Evolutionary conservation across 768 basidiomycete species (phyloP).

Genomic region (Lepiota venenata): DNA sequence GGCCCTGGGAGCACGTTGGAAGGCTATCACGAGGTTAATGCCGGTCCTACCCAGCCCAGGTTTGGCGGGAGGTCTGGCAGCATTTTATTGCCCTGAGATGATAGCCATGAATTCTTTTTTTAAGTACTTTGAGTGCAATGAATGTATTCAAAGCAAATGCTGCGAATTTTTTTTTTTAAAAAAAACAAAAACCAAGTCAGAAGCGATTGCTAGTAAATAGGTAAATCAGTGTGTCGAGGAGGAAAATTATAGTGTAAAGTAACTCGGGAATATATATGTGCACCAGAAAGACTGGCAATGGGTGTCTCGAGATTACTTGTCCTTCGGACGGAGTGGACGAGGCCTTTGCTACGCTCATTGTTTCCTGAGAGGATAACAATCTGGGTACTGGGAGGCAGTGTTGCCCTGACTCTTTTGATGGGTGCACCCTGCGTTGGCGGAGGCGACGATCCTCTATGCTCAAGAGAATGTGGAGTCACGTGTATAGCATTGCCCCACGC

Average conservation of each 20-base stretch:
- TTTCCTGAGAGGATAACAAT: slow-evolving; percentile 73
- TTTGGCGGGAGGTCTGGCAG: neutral
- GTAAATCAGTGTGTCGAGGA: no score
- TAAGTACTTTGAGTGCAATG: no score
- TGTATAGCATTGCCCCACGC: neutral
- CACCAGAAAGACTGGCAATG: slow-evolving; percentile 86
- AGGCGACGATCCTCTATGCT: slow-evolving; percentile 63
- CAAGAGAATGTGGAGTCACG: neutral
- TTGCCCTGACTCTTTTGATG: slow-evolving; percentile 60
- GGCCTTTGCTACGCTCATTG: slow-evolving; percentile 72
- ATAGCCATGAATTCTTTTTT: no score
- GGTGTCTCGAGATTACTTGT: slow-evolving; percentile 95
- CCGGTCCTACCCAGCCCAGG: neutral
- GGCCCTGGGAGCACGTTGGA: slow-evolving; percentile 21
- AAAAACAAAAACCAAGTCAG: no score
- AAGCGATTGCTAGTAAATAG: no score
- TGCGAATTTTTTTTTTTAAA: no score
- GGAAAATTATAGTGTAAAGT: no score
- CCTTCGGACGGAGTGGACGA: slow-evolving; percentile 81
- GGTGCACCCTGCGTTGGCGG: slow-evolving; percentile 39
- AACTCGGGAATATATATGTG: slow-evolving; percentile 70
- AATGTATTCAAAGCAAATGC: no score
- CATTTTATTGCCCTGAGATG: neutral
- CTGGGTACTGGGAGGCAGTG: slow-evolving; percentile 52
- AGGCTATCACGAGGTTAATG: slow-evolving; percentile 19